Conservation (phyloP, 805 yeast species). For the Henningerozyma blattae region DNA sequence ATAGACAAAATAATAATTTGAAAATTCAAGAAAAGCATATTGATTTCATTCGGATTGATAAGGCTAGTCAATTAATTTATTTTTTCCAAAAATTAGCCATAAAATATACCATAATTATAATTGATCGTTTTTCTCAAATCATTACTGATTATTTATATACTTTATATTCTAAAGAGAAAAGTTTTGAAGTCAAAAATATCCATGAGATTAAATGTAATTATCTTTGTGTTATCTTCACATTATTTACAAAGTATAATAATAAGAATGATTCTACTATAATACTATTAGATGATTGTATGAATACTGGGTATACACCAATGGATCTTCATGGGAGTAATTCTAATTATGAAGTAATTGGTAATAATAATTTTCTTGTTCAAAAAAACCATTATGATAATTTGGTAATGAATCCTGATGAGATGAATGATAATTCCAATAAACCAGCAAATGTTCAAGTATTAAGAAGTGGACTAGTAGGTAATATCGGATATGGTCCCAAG, state of each 20-base stretch:
- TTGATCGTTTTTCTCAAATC: constrained; percentile 24
- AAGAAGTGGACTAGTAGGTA: constrained; percentile 20
- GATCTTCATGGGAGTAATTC: constrained; percentile 1
- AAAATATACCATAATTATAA: constrained; percentile 12
- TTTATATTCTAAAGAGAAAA: constrained; percentile 2
- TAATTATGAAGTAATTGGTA: constrained; percentile 5
- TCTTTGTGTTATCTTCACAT: constrained; percentile 14
- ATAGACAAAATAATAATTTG: background rate
- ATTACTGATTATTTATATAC: constrained; percentile 17
- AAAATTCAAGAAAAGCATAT: background rate
- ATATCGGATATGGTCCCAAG: constrained; percentile 18
- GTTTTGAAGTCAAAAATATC: constrained; percentile 3
- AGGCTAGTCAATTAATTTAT: constrained; percentile 16
- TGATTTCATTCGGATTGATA: constrained; percentile 8
- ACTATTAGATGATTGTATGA: constrained; percentile 22
- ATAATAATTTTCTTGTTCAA: constrained; percentile 14
- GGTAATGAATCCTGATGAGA: background rate
- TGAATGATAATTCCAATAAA: background rate
- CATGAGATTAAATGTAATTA: constrained; percentile 21
- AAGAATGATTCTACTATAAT: constrained; percentile 12
- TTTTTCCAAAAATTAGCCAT: constrained; percentile 12
- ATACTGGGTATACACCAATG: constrained; percentile 14
- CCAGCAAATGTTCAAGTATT: constrained; percentile 17
- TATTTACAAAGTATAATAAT: constrained; percentile 19
- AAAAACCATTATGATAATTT: constrained; percentile 1